Evolutionary conservation across 2,329 filamentous ascomycete genomes (phyloP), one percentile per base, ranked within the genome.

Genomic region (Diaporthe nobilis): DNA sequence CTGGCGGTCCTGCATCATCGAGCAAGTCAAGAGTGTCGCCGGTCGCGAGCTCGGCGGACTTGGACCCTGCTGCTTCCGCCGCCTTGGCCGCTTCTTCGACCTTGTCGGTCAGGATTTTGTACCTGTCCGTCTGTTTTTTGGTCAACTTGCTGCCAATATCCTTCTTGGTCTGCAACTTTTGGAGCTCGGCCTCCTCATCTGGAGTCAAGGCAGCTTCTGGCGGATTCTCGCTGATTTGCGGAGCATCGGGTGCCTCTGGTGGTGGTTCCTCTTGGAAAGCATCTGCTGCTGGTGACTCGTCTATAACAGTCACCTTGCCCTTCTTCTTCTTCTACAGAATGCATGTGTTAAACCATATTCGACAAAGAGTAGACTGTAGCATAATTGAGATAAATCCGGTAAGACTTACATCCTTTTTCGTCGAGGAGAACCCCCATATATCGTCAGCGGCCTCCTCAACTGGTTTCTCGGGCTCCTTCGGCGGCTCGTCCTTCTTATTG

Each of bases 101-200:
- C 20, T 73, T 77, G 28, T 73, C 73, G 44, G 73, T 75, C 49
- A 77, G 61, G 49, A 60, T 3, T 12, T 71, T 75, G 25, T 60
- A 72, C 34, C 73, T 67, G 12, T 73, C 76, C 42, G 71, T 51
- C 42, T 73, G 73, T 20, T 75, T 77, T 10, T 55, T 75, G 8
- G 31, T 67, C 63, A 77, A 31, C 28, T 60, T 73, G 39, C 39
- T 51, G 51, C 63, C 71, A 2, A 71, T 68, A 42, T 77, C 76
- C 42, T 71, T 73, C 53, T 68, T 77, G 20, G 63, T 61, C 63
- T 75, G 76, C 31, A 77, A 25, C 20, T 61, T 75, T 61, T 84
- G 83, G 2, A 82, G 80, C 72, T 84, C 83, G 4, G 81, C 82
- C 22, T 83, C 83, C 60, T 78, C 80, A 31, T 81, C 80, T 6